Conservation (phyloP, 2,329 filamentous ascomycete species). For the Trichoderma lentiforme region DNA sequence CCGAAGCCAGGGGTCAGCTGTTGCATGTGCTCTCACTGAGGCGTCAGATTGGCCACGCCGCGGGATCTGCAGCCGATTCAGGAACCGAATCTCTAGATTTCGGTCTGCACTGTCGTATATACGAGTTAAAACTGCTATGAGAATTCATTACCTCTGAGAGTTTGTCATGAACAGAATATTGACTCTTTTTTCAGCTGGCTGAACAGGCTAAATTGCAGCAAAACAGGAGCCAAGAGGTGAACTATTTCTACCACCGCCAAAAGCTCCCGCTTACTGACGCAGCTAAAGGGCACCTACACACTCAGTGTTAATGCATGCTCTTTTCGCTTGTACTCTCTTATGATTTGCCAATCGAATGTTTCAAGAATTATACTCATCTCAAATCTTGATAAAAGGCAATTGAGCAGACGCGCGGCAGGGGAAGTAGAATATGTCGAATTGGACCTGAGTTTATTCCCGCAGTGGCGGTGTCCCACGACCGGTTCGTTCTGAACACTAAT, state of each 20-base stretch:
- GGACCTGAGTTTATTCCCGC: neutral
- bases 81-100: neutral
- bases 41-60: neutral
- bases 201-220: neutral
- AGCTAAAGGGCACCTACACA: no score
- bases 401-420: neutral
- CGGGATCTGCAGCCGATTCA: neutral
- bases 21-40: neutral
- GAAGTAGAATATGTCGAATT: neutral
- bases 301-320: no score
- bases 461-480: no score
- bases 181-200: neutral
- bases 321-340: neutral
- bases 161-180: neutral
- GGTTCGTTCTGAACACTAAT: no score
- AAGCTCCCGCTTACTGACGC: no score
- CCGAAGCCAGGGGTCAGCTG: conserved; percentile 10
- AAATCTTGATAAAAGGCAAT: neutral
- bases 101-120: neutral
- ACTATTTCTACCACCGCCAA: no score
- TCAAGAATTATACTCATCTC: neutral
- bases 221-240: neutral
- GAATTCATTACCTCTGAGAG: neutral
- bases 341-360: neutral
- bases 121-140: neutral